Base-by-base conservation (phyloP, 257 asterid species). In the Solanum piurae region DNA sequence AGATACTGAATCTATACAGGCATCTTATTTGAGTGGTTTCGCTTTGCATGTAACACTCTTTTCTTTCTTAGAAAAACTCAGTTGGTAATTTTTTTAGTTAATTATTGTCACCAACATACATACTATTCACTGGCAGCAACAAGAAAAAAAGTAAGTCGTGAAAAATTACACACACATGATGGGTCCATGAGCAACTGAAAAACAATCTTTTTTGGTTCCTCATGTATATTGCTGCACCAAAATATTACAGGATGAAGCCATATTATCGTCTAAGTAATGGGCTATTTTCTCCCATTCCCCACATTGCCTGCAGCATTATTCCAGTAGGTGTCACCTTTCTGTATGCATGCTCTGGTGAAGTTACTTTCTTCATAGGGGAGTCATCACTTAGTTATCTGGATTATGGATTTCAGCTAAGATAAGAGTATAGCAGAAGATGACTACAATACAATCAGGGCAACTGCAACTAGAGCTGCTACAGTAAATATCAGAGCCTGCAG, bases 401-500 rank as follows among this genome's bases (percentile, higher is more conserved):
- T 49, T 31, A 23, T 49, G 69, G 44, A 49, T 49, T 49, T 82
- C 69, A 49, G 69, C 86, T 27, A 46, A 80, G 16, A 46, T 31
- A 29, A 29, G n/a, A 44, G 42, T 25, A 16, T 80, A 18, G 36
- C 68, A 33, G 80, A 44, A 37, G 80, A 13, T 31, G 55, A 83
- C 58, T 86, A 88, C 6, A 90, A 31, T 74, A 90, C 71, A 64
- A 90, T 79, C 60, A 77, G 23, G 72, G 89, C 89, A 84, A 88
- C 69, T 10, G 86, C 58, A 38, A 90, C 68, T 72, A 88, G 80
- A 87, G 73, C 72, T 10, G 88, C 90, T 77, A 90, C 80, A 9
- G 90, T 83, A 86, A 74, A 86, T 88, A 90, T 88, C 86, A 90
- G 89, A 86, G 92, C 90, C 92, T 90, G 92, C 89, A 90, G 42